A percentile compares a stretch with the other conserved stretches of the same genome.
These are phyloP conservation scores for Pichia nakasei DNA, from an alignment of 805 yeast genomes.

Conservation along the genomic window DNA sequence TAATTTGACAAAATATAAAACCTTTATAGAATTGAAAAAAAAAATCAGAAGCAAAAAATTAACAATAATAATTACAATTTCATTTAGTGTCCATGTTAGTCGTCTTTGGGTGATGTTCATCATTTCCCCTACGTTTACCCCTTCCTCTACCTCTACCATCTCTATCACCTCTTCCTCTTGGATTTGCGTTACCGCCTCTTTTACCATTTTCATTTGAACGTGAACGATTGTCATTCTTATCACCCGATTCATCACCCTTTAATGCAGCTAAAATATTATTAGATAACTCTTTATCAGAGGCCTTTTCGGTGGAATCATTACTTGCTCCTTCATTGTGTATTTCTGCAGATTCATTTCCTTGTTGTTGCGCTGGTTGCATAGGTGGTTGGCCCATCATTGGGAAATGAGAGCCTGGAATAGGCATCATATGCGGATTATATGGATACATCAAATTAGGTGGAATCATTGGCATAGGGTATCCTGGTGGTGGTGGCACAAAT, in stretches of 20 bases:
- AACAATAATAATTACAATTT: no score
- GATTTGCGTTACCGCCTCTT: neutral
- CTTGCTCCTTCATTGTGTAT: no score
- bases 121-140: slow-evolving; percentile 15
- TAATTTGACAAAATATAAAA: no score
- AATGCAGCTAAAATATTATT: slow-evolving; percentile 4
- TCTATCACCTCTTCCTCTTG: neutral
- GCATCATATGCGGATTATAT: slow-evolving; percentile 1
- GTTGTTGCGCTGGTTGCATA: neutral
- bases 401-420: neutral
- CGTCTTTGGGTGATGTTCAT: no score
- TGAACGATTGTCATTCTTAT: neutral
- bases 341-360: no score
- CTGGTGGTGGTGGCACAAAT: slow-evolving; percentile 4
- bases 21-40: no score
- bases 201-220: neutral
- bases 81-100: no score
- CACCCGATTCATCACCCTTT: neutral
- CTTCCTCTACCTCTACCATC: slow-evolving; percentile 13
- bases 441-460: slow-evolving; percentile 6
- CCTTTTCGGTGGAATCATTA: no score
- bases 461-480: slow-evolving; percentile 5
- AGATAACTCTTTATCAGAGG: neutral
- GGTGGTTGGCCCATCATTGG: slow-evolving; percentile 1
- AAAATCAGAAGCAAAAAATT: no score